Conservation (phyloP, 108 stramenopile species). For the Cyclotella sp. region DNA sequence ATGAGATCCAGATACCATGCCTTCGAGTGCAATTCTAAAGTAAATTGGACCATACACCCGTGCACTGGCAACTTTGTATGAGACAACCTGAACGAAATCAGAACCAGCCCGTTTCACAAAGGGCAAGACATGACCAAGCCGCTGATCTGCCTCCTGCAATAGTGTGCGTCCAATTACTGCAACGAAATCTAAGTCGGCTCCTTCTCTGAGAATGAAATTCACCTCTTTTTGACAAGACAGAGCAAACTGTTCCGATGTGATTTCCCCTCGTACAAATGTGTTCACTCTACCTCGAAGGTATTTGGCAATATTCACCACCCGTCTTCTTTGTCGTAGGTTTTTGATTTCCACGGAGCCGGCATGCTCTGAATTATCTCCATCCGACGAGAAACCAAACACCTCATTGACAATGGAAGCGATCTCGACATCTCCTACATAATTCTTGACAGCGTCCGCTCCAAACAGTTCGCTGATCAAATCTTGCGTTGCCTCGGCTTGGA, state of each 20-base stretch:
- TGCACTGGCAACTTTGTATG: slow-evolving; percentile 24
- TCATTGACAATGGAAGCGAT: slow-evolving; percentile 57
- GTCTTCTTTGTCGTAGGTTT: slow-evolving; percentile 40
- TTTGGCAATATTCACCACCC: slow-evolving; percentile 54
- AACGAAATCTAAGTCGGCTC: slow-evolving; percentile 18
- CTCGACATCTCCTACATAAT: slow-evolving; percentile 53
- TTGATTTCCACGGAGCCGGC: slow-evolving; percentile 12
- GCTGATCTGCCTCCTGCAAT: slow-evolving; percentile 26
- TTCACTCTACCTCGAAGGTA: slow-evolving; percentile 45
- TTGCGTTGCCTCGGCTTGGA: slow-evolving; percentile 18
- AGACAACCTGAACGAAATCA: slow-evolving; percentile 9
- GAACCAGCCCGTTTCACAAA: slow-evolving; percentile 26
- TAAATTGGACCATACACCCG: slow-evolving; percentile 34
- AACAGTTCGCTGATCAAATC: slow-evolving; percentile 61
- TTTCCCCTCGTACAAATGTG: slow-evolving; percentile 29
- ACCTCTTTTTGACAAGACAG: slow-evolving; percentile 16
- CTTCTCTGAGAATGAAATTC: slow-evolving; percentile 8
- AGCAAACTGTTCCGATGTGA: slow-evolving; percentile 18
- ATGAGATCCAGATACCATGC: slow-evolving; percentile 8
- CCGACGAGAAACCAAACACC: slow-evolving; percentile 32
- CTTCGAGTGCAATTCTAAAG: slow-evolving; percentile 27
- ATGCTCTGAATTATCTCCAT: slow-evolving; percentile 8
- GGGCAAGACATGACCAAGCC: slow-evolving; percentile 22
- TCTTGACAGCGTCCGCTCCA: slow-evolving; percentile 38
- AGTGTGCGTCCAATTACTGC: slow-evolving; percentile 21